Evolutionary conservation across 805 yeast genomes (phyloP), one percentile per base, ranked within the genome.

Genomic region (Metschnikowia cubensis): DNA sequence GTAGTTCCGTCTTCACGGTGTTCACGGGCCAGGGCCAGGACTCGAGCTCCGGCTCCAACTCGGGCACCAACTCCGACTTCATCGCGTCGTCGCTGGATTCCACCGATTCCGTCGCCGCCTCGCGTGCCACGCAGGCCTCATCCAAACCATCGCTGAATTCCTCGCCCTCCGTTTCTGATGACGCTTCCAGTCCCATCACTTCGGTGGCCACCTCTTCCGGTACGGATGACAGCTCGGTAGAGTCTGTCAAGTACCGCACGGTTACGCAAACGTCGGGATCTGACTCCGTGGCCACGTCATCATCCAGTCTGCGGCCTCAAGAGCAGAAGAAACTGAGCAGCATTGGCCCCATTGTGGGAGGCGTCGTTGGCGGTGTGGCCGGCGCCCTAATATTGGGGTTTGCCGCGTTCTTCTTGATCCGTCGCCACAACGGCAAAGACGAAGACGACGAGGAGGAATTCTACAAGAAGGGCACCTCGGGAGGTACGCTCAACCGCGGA

Each of bases 391-490:
- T 67, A 3, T 53, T 70, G 18, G 62, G 56, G 1, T 58, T 56
- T 6, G 55, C 56, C 0, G 53, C 63, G 7, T 66, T 71, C 55
- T 69, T 70, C 55, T 57, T 70, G 42, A 35, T 72, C 18, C 68
- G 66, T 47, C 63, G 63, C 47, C 64, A 77, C 55, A 75, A 74
- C 48, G 69, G 78, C 18, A 78, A 79, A 60, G 85, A 81, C 59
- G 73, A 78, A 36, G 85, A 67, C 15, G 71, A 69, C 42, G 75
- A 71, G 38, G 75, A 71, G 51, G 75, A 70, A 68, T 52, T 57
- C 50, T 65, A 59, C 58, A 69, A 66, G 45, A 68, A 69, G 44
- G 55, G 60, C 15, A 39, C 55, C 4, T 47, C 53, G 10, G 75
- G 75, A 46, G 58, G 55, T 11, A 60, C 62, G 42, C 46, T 49